phyloP scores from a whole-genome alignment of 1,284 basidiomycete genomes.

The Microbotryum intermedium region DNA sequence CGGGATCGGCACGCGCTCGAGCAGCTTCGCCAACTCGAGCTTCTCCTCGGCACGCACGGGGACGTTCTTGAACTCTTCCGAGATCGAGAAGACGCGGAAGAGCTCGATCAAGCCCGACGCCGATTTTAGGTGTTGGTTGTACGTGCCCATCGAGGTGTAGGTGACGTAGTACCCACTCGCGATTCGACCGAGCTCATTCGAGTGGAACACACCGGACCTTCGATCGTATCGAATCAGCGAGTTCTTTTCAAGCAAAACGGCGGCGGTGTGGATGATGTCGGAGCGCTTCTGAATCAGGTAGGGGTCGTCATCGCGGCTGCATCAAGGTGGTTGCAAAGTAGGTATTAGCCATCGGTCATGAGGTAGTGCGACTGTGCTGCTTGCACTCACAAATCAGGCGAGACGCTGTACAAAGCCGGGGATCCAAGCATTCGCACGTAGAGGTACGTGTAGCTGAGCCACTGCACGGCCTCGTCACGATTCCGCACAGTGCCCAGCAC shows the following conservation, averaged over 20 bases:
- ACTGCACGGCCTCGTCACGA: conserved; percentile 93
- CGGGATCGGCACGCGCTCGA: conserved; percentile 93
- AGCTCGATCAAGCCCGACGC: conserved; percentile 77
- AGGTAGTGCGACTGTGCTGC: too few relatives aligned
- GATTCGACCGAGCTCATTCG: conserved; percentile 86
- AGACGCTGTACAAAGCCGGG: conserved; percentile 81
- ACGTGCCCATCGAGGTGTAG: conserved; percentile 90
- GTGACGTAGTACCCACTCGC: conserved; percentile 96
- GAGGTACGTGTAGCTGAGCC: conserved; percentile 89
- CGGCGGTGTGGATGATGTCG: conserved; percentile 90
- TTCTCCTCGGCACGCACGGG: conserved; percentile 56
- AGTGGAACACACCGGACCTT: conserved; percentile 75
- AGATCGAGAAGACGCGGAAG: conserved; percentile 91
- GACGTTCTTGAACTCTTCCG: conserved; percentile 92
- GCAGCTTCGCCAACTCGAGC: conserved; percentile 79
- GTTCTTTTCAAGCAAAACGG: conserved; percentile 87
- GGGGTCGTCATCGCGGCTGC: conserved; percentile 62
- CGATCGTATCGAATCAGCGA: conserved; percentile 91
- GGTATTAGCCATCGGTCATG: too few relatives aligned
- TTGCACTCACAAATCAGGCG: conserved; percentile 59
- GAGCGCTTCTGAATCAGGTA: conserved; percentile 75
- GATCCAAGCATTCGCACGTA: conserved; percentile 95
- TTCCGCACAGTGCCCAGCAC: conserved; percentile 93
- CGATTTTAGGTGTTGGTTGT: conserved; percentile 80
- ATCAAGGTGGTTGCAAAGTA: neutral